Evolutionary conservation across 768 basidiomycete species (phyloP).

Genomic region (Fistulinella prunicolor): DNA sequence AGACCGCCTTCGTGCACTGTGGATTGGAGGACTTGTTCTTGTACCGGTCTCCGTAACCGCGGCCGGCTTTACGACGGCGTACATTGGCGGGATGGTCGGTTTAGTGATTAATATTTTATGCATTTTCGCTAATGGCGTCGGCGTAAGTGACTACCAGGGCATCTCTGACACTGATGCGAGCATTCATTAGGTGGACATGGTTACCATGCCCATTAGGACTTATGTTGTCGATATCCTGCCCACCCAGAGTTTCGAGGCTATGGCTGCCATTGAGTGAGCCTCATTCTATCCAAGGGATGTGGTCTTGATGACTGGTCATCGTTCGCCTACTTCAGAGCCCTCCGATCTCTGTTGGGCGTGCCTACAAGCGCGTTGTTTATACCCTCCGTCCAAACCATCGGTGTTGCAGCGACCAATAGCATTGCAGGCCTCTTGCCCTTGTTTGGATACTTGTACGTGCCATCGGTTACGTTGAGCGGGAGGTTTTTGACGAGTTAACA

Average conservation of each 20-base stretch:
- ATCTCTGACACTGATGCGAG: neutral
- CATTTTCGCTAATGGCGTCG: constrained; percentile 64
- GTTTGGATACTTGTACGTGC: constrained; percentile 53
- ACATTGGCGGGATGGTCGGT: constrained; percentile 48
- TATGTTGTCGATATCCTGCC: constrained; percentile 63
- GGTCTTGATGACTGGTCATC: neutral
- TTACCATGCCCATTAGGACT: constrained; percentile 51
- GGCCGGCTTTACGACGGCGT: constrained; percentile 49
- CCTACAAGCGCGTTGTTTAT: constrained; percentile 16
- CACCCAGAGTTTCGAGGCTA: constrained; percentile 58
- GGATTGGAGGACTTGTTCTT: constrained; percentile 45
- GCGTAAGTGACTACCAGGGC: constrained; percentile 40
- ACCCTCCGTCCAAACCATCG: constrained; percentile 50
- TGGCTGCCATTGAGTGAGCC: constrained; percentile 54
- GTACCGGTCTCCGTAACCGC: constrained; percentile 50
- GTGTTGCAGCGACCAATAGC: constrained; percentile 49
- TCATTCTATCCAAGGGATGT: neutral
- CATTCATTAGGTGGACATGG: constrained; percentile 48
- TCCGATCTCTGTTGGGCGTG: constrained; percentile 22
- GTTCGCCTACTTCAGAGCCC: constrained; percentile 8
- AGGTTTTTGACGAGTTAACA: neutral
- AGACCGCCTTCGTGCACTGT: constrained; percentile 57
- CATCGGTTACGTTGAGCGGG: neutral
- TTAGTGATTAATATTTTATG: constrained; percentile 51
- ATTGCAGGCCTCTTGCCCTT: constrained; percentile 45